phyloP scores from a whole-genome alignment of 805 yeast genomes.

The Candida patagonica region DNA sequence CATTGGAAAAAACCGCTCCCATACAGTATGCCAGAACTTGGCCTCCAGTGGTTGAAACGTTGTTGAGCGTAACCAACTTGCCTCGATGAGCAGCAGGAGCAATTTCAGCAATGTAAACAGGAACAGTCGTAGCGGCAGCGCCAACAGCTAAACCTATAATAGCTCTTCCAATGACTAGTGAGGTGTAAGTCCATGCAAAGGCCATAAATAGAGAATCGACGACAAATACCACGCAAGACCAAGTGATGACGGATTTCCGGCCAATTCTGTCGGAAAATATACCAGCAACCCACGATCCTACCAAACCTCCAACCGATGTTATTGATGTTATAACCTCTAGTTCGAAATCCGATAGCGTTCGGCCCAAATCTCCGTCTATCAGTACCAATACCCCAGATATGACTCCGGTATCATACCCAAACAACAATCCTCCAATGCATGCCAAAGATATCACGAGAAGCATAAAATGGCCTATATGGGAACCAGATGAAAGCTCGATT shows the following conservation, averaged over 20 bases:
- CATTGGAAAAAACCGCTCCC: conserved; percentile 62
- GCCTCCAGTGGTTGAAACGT: conserved; percentile 88
- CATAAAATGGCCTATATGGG: not conserved
- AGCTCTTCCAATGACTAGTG: conserved; percentile 74
- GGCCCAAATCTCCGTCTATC: conserved; percentile 62
- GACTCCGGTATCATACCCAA: conserved; percentile 97
- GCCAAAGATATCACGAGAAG: conserved; percentile 26
- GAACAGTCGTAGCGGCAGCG: conserved; percentile 58
- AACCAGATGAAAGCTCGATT: not conserved
- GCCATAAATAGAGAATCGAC: conserved; percentile 80
- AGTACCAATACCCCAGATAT: conserved; percentile 88
- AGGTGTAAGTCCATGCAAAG: conserved; percentile 70
- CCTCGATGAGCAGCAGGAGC: conserved; percentile 25
- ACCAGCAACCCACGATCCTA: conserved; percentile 76
- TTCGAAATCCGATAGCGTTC: conserved; percentile 58
- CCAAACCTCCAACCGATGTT: conserved; percentile 84
- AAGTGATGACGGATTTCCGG: conserved; percentile 70
- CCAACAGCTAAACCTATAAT: conserved; percentile 69
- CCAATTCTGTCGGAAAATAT: conserved; percentile 73
- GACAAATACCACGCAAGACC: conserved; percentile 71
- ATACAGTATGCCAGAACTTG: conserved; percentile 88
- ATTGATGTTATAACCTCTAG: conserved; percentile 90
- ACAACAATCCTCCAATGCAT: conserved; percentile 74
- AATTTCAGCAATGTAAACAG: conserved; percentile 46
- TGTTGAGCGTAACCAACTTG: conserved; percentile 50